Conservation (phyloP, 2,329 filamentous ascomycete genomes). For the Plenodomus lindquistii region DNA sequence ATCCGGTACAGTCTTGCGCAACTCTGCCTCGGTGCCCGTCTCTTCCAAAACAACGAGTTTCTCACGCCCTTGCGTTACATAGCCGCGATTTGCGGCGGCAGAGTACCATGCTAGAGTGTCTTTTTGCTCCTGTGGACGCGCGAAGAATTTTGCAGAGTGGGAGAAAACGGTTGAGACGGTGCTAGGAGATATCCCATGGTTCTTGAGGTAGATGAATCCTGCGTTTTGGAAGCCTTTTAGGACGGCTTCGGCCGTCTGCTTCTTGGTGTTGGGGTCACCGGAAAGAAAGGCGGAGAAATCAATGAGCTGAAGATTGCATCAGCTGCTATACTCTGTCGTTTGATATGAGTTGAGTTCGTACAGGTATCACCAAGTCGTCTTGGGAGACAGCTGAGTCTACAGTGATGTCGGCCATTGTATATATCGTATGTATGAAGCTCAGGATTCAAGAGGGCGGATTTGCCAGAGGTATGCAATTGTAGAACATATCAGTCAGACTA, state of each 20-base stretch:
- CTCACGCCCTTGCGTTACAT: constrained; percentile 51
- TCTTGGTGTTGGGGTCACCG: constrained; percentile 63
- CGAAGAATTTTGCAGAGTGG: constrained; percentile 45
- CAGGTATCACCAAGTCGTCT: constrained; percentile 46
- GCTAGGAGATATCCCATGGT: constrained; percentile 69
- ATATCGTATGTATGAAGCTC: not conserved
- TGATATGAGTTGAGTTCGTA: constrained; percentile 9
- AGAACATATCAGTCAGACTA: not conserved
- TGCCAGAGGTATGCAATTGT: not conserved
- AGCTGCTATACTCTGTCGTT: too few species aligned
- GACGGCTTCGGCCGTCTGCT: constrained; percentile 70
- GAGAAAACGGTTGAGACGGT: constrained; percentile 66
- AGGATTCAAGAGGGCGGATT: not conserved
- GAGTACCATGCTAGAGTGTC: constrained; percentile 48
- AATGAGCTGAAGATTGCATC: constrained; percentile 62
- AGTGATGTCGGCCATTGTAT: constrained; percentile 25
- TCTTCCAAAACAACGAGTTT: constrained; percentile 45
- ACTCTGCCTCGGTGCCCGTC: constrained; percentile 39
- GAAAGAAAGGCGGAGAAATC: constrained; percentile 75
- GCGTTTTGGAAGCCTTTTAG: constrained; percentile 80
- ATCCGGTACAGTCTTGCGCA: constrained; percentile 45
- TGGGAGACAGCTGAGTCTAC: constrained; percentile 43
- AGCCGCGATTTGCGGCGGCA: constrained; percentile 54
- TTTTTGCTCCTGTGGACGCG: constrained; percentile 43
- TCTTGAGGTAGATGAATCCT: constrained; percentile 86